Base-by-base conservation (phyloP, 768 basidiomycete genomes). In the Lentinula guzmanii region DNA sequence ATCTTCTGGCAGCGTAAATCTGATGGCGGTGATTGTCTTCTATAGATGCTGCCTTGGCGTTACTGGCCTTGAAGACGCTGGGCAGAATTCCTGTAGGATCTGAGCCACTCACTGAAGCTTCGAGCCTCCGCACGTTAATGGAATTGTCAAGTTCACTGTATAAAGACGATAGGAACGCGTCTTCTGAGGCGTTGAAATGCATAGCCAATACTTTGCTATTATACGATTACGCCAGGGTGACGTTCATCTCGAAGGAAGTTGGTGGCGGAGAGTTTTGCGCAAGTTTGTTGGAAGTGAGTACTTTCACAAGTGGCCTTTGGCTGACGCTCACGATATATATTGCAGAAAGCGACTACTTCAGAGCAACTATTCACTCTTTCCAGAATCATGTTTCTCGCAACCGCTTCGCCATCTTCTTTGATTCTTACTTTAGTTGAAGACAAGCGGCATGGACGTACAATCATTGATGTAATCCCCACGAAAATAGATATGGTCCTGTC, bases 171-270 rank as follows among this genome's bases (percentile, higher is more conserved):
- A 68, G 70, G 3, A 86, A 86, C 15, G 86, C 86, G 2, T 76
- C 82, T 4, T 82, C 80, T 52, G 90, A 92, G 72, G 88, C 89
- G 1, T 76, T 93, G 53, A 79, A 89, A 60, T 90, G 83, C 58
- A 77, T 93, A 24, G 93, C 93, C 9, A 95, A 95, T 70, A 83
- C 90, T 1, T 72, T 94, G 4, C 79, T 93, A 21, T 80, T 93
- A 61, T 75, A 87, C 55, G 88, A 89, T 62, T 69, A 72, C 11
- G 85, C 86, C 1, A 83, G 91, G 55, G 68, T 70, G 16, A 82
- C 81, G 0, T 84, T 89, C 66, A 68, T 89, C 28, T 74, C 72
- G 53, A 76, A 79, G 52, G 81, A 82, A 2, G 86, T 91, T 7
- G 81, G 80, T 39, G 91, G 91, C 8, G 88, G 87, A 13, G 77